A percentile compares a stretch with the other conserved stretches of the same genome.
These are phyloP conservation scores for Phaeotremella skinneri DNA, from an alignment of 768 basidiomycete species.

Conservation along the genomic window DNA sequence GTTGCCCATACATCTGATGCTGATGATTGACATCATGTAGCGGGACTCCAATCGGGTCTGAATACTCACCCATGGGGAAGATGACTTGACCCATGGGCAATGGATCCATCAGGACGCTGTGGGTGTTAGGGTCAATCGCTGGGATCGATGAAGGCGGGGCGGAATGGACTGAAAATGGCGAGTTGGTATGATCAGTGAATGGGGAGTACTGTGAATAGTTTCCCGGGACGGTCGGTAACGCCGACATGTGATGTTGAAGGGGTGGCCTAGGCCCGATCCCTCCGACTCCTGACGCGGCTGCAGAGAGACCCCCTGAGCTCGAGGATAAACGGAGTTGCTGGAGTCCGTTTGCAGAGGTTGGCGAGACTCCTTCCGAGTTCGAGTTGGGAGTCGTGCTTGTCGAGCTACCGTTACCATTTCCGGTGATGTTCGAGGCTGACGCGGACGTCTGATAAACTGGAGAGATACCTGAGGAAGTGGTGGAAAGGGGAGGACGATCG, in stretches of 20 bases:
- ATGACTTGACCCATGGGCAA: neutral
- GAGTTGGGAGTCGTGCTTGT: neutral
- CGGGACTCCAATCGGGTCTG: neutral
- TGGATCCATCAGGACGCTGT: neutral
- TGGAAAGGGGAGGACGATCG: neutral
- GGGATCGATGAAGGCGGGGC: neutral
- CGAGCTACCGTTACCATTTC: no score
- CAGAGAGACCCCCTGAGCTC: neutral
- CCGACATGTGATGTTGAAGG: neutral
- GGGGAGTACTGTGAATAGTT: neutral
- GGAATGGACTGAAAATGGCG: conserved; percentile 1
- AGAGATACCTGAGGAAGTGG: neutral
- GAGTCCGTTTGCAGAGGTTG: neutral
- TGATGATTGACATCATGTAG: neutral
- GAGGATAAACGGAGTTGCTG: neutral
- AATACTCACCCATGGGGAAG: neutral
- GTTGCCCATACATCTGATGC: neutral
- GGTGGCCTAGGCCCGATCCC: neutral
- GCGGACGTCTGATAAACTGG: neutral
- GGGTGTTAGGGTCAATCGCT: neutral
- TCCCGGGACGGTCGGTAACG: neutral
- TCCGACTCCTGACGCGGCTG: neutral
- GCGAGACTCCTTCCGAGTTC: neutral
- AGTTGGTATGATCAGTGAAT: neutral
- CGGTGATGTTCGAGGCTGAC: no score